Percentiles rank a stretch among this genome's conserved stretches.
Evolutionary conservation across 1,284 basidiomycete genomes (phyloP).

Genomic region (Apiotrichum mycotoxinovorans): DNA sequence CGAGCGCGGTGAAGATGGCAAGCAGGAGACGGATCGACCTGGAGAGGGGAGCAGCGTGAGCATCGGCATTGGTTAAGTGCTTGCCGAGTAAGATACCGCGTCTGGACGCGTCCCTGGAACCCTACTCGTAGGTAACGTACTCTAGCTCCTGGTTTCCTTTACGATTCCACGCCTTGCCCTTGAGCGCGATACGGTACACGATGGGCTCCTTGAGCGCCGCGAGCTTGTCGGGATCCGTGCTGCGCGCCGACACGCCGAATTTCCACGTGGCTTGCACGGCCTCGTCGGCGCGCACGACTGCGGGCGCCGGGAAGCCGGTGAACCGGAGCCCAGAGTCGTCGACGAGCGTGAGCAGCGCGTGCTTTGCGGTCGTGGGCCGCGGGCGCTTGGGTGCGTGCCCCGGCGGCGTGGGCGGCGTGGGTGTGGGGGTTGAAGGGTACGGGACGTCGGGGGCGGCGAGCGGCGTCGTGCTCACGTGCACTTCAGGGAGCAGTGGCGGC

Average conservation of each 20-base stretch:
- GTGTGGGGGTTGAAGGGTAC: slow-evolving; percentile 3
- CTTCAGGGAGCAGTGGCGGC: slow-evolving; percentile 30
- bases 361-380: neutral
- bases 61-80: no score
- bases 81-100: neutral
- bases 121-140: no score
- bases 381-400: neutral
- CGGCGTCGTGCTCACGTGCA: slow-evolving; percentile 1
- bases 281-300: slow-evolving; percentile 26
- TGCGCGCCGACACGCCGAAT: slow-evolving; percentile 22
- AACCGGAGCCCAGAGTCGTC: slow-evolving; percentile 27
- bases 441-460: slow-evolving; percentile 4
- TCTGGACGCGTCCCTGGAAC: neutral
- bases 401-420: neutral
- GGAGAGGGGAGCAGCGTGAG: no score
- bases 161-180: slow-evolving; percentile 38
- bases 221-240: slow-evolving; percentile 21
- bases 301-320: slow-evolving; percentile 28
- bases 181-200: slow-evolving; percentile 33
- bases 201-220: neutral
- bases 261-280: slow-evolving; percentile 26
- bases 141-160: slow-evolving; percentile 42
- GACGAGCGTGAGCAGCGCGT: slow-evolving; percentile 32
- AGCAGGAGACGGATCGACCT: slow-evolving; percentile 40
- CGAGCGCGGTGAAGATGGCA: slow-evolving; percentile 33